Evolutionary conservation across 2,329 filamentous ascomycete genomes (phyloP).

Genomic region (Diaporthe nobilis): DNA sequence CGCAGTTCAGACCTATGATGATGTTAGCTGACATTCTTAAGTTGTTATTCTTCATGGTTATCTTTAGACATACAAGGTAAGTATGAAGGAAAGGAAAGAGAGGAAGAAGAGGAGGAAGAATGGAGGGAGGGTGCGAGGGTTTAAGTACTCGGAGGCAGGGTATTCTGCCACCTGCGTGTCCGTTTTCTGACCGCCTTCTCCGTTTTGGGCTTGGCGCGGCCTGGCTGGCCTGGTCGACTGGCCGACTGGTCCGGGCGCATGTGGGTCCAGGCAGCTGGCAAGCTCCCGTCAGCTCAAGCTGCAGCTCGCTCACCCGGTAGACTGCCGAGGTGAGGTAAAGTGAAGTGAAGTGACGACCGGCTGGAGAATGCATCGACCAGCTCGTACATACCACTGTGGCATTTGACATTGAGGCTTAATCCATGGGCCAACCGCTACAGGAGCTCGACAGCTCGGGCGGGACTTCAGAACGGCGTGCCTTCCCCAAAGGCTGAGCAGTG

Average conservation of each 20-base stretch:
- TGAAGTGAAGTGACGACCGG: neutral
- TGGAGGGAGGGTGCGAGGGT: conserved; percentile 17
- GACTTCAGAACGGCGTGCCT: neutral
- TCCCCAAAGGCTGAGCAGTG: neutral
- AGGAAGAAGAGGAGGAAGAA: conserved; percentile 9
- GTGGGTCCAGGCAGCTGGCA: neutral
- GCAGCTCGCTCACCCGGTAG: neutral
- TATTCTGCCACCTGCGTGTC: conserved; percentile 33
- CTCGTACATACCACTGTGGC: neutral
- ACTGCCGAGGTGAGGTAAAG: neutral
- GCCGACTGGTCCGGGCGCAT: neutral
- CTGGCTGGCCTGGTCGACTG: neutral
- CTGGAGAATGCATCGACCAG: neutral
- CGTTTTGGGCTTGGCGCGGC: neutral
- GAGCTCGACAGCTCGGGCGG: neutral
- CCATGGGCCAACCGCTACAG: neutral
- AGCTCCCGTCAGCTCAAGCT: neutral
- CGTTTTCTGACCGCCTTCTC: conserved; percentile 21
- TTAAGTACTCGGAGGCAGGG: conserved; percentile 24
- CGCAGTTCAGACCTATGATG: conserved; percentile 41
- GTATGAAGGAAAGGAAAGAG: conserved; percentile 33
- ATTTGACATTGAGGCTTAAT: neutral
- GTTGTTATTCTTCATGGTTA: too few species aligned
- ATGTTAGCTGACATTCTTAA: too few species aligned
- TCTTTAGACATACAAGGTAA: too few species aligned